Percentiles rank a stretch among this genome's conserved stretches.
Conservation (phyloP, 257 asterid genomes). For the Thymus quinquecostatus region DNA sequence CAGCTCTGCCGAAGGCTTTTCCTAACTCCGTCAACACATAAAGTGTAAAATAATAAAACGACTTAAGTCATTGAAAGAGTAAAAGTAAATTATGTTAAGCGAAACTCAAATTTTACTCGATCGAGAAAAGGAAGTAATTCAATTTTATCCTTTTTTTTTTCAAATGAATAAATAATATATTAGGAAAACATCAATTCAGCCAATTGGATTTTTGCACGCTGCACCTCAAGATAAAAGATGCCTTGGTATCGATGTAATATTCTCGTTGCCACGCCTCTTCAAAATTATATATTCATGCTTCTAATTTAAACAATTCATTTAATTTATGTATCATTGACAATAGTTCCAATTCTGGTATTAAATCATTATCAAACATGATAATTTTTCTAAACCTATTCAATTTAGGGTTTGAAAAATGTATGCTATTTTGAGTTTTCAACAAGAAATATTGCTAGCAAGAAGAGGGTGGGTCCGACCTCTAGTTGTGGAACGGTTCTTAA, state of each 20-base stretch:
- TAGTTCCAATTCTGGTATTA: not conserved
- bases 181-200: not conserved
- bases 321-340: not conserved
- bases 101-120: no score
- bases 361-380: not conserved
- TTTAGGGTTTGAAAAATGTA: slow-evolving; percentile 3
- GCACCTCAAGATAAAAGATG: slow-evolving; percentile 35
- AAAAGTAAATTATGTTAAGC: no score
- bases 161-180: not conserved
- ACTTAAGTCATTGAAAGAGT: no score
- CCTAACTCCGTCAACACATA: no score
- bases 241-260: slow-evolving; percentile 28
- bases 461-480: slow-evolving; percentile 38
- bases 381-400: slow-evolving; percentile 13
- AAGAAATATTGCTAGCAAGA: slow-evolving; percentile 26
- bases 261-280: not conserved
- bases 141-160: no score
- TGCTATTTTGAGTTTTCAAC: slow-evolving; percentile 12
- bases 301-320: slow-evolving; percentile 1
- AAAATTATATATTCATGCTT: not conserved
- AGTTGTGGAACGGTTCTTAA: slow-evolving; percentile 38
- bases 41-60: no score
- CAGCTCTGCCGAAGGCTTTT: no score
- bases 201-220: slow-evolving; percentile 40
- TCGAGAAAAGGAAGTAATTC: no score